Evolutionary conservation across 2,329 filamentous ascomycete genomes (phyloP).

Genomic region (Phialophora tarda): DNA sequence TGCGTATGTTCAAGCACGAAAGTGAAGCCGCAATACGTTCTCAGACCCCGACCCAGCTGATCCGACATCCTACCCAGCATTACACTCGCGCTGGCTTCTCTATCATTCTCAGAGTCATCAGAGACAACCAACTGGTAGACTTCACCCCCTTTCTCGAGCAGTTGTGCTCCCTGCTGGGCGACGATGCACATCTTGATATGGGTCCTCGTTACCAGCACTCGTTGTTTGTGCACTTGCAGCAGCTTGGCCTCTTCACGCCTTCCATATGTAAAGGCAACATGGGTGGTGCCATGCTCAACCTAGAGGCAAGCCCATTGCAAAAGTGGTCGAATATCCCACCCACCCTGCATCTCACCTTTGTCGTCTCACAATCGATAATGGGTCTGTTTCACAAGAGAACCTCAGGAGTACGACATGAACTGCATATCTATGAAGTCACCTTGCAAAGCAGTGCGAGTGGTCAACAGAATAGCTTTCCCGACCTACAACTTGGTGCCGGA

Average conservation of each 20-base stretch:
- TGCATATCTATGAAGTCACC: background rate
- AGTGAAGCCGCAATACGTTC: constrained; percentile 37
- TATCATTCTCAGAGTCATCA: background rate
- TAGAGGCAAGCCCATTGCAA: background rate
- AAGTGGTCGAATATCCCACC: background rate
- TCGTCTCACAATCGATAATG: background rate
- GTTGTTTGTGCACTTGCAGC: background rate
- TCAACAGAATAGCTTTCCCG: constrained; percentile 38
- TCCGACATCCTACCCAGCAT: background rate
- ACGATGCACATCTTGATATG: background rate
- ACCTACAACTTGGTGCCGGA: constrained; percentile 40
- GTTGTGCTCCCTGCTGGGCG: background rate
- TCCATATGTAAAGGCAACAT: background rate
- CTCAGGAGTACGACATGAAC: background rate
- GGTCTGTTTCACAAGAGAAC: background rate
- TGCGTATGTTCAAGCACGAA: constrained; percentile 55
- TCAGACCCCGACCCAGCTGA: background rate
- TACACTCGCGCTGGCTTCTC: background rate
- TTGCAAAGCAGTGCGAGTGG: background rate
- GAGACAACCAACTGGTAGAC: background rate
- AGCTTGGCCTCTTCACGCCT: background rate
- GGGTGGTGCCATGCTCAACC: background rate
- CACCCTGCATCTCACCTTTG: background rate
- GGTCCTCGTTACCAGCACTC: background rate
- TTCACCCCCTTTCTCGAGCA: background rate